phyloP scores from a whole-genome alignment of 208 protist species.

The Trypanosoma cruzi region DNA sequence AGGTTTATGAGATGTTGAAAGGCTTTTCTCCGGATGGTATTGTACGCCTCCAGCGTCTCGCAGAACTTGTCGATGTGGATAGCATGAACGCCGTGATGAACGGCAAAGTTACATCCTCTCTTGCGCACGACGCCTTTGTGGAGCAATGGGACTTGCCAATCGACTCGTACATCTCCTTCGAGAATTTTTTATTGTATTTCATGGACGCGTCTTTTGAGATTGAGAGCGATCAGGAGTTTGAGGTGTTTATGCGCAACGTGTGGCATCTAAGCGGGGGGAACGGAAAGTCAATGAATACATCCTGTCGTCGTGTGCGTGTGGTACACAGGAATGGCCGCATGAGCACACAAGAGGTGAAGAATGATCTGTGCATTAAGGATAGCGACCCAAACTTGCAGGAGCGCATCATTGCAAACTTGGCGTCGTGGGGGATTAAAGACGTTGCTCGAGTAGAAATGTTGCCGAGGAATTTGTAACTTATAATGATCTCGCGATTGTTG shows the following conservation, averaged over 20 bases:
- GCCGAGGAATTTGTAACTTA: conserved; percentile 11
- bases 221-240: conserved; percentile 73
- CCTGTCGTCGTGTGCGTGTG: conserved; percentile 84
- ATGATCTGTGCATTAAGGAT: conserved; percentile 80
- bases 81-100: conserved; percentile 47
- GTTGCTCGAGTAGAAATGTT: conserved; percentile 60
- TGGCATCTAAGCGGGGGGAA: conserved; percentile 92
- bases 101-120: conserved; percentile 41
- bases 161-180: conserved; percentile 49
- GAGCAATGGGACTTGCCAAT: conserved; percentile 60
- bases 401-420: conserved; percentile 66
- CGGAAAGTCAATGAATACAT: conserved; percentile 78
- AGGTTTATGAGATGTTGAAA: conserved; percentile 71
- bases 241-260: conserved; percentile 83
- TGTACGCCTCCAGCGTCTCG: conserved; percentile 47
- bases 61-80: conserved; percentile 67
- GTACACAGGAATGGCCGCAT: conserved; percentile 82
- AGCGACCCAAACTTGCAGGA: conserved; percentile 46
- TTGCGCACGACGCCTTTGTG: conserved; percentile 53
- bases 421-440: conserved; percentile 86
- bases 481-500: neutral
- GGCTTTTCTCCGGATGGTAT: conserved; percentile 48
- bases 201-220: conserved; percentile 82
- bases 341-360: conserved; percentile 81
- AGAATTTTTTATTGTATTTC: conserved; percentile 73